A percentile compares a stretch with the other conserved stretches of the same genome.
Conservation (phyloP, 1,284 basidiomycete genomes). For the Microbotryum lychnidis-dioicae region DNA sequence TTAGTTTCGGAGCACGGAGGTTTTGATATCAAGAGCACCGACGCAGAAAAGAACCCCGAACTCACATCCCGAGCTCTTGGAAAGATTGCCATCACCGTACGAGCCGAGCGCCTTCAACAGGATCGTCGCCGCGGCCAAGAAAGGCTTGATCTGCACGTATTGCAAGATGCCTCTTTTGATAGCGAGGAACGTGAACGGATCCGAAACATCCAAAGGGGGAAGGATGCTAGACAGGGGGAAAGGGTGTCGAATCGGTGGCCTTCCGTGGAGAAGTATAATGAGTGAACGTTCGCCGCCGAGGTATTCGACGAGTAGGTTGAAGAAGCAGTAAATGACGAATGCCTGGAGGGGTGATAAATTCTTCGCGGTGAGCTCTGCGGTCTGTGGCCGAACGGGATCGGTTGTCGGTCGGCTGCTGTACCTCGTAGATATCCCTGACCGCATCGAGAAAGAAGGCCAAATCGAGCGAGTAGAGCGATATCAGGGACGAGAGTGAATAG, state of each 20-base stretch:
- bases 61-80: conserved; percentile 65
- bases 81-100: conserved; percentile 83
- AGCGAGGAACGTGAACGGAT: conserved; percentile 87
- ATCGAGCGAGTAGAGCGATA: conserved; percentile 87
- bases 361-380: not conserved
- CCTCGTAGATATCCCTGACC: conserved; percentile 92
- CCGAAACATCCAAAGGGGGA: conserved; percentile 71
- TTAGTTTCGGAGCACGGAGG: not conserved
- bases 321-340: conserved; percentile 75
- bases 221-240: conserved; percentile 72
- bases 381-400: too few relatives aligned
- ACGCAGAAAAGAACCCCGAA: conserved; percentile 1
- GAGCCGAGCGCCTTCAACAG: conserved; percentile 77
- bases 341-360: conserved; percentile 49
- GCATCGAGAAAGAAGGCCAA: conserved; percentile 95
- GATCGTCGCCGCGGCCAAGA: conserved; percentile 74
- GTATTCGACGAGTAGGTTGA: conserved; percentile 41
- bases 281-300: conserved; percentile 81
- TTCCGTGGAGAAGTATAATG: conserved; percentile 80
- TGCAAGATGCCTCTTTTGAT: conserved; percentile 92
- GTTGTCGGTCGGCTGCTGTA: conserved; percentile 39
- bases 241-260: conserved; percentile 74
- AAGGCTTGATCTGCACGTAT: conserved; percentile 93
- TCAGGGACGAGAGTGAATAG: conserved; percentile 82
- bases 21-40: not conserved